phyloP scores from a whole-genome alignment of 202 grass and related monocot genomes.

The Zizania palustris region DNA sequence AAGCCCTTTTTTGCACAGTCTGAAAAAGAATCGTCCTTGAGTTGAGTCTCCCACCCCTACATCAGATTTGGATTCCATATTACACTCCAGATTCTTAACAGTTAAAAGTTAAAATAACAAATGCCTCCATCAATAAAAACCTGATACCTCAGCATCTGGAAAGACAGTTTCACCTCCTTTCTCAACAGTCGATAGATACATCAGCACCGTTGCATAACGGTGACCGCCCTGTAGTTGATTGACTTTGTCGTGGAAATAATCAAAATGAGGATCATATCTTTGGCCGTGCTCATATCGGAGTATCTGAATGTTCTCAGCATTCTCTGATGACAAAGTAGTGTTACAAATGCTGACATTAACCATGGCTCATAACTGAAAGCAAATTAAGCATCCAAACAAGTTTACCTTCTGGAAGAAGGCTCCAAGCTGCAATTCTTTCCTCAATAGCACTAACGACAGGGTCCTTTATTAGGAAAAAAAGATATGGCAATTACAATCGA shows the following conservation, averaged over 20 bases:
- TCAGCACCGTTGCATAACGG: constrained; percentile 64
- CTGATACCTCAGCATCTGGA: constrained; percentile 54
- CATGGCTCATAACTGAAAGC: background rate
- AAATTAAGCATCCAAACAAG: background rate
- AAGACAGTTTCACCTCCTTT: constrained; percentile 67
- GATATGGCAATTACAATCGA: background rate
- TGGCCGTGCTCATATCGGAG: constrained; percentile 54
- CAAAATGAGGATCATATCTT: constrained; percentile 68
- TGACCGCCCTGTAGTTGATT: constrained; percentile 54
- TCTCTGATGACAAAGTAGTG: constrained; percentile 49
- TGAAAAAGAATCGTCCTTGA: constrained; percentile 44
- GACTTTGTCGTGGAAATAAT: constrained; percentile 62
- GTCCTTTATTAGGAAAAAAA: constrained; percentile 38
- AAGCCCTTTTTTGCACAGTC: constrained; percentile 33
- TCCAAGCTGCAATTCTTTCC: constrained; percentile 60
- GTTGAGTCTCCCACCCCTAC: constrained; percentile 40
- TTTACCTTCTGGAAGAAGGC: constrained; percentile 65
- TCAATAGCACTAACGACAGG: constrained; percentile 49
- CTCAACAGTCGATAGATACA: constrained; percentile 56
- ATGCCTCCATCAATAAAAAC: background rate
- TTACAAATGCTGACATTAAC: background rate
- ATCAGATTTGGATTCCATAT: background rate
- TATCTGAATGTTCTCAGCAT: constrained; percentile 63
- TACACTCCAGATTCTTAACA: background rate
- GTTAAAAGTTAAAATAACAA: background rate